Evolutionary conservation across 306 rosid species (phyloP).

Genomic region (Ochetophila trinervis): DNA sequence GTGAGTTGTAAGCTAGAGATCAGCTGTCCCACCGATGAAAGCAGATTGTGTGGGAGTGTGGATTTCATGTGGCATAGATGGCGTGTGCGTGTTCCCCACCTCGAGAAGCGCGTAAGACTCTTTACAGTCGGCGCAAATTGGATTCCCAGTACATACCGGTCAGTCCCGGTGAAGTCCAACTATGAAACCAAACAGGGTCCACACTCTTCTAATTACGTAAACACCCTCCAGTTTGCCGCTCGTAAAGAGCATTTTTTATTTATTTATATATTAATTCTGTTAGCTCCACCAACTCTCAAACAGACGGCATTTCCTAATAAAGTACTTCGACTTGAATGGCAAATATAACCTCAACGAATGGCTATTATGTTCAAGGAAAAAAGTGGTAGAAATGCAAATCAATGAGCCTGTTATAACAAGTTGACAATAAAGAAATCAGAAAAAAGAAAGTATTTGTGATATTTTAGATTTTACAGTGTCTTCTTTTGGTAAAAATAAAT

Average conservation of each 20-base stretch:
- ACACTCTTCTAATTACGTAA: slow-evolving; percentile 5
- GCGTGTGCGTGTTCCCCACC: slow-evolving; percentile 19
- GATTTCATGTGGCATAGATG: slow-evolving; percentile 28
- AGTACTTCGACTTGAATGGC: background rate
- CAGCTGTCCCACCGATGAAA: slow-evolving; percentile 1
- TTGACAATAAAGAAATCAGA: background rate
- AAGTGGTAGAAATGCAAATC: slow-evolving; percentile 9
- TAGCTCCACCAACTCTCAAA: slow-evolving; percentile 31
- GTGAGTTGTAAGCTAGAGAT: background rate
- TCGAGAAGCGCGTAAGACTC: slow-evolving; percentile 34
- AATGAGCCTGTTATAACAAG: background rate
- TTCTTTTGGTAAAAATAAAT: slow-evolving; percentile 3
- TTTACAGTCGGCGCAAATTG: slow-evolving; percentile 38
- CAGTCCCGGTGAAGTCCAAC: slow-evolving; percentile 31
- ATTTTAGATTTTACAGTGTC: slow-evolving; percentile 18
- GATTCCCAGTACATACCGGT: slow-evolving; percentile 17
- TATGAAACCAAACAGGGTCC: slow-evolving; percentile 13
- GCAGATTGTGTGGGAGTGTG: slow-evolving; percentile 22
- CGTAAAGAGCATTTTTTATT: background rate
- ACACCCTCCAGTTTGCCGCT: background rate
- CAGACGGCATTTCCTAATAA: slow-evolving; percentile 16
- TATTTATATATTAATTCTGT: slow-evolving; percentile 17
- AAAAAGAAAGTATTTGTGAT: slow-evolving; percentile 6
- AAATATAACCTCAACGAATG: background rate
- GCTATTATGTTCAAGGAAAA: background rate